Evolutionary conservation across 208 protist species (phyloP).

Genomic region (Sergeia podlipaevii): DNA sequence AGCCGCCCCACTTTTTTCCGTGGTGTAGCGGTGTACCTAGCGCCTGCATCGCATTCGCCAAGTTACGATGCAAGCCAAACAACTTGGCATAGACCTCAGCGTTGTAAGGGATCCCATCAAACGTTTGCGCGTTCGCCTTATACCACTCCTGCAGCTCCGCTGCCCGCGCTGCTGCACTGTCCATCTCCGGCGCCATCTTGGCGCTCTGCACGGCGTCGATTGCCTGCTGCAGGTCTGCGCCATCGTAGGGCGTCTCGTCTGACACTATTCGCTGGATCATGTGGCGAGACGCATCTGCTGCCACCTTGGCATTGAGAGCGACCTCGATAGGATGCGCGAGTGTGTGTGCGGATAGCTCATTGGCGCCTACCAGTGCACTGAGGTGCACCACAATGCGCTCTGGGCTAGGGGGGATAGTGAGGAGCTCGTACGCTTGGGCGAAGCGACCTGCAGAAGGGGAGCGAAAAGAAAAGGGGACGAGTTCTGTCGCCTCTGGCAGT

Average conservation of each 20-base stretch:
- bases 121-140: conserved; percentile 29
- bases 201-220: conserved; percentile 20
- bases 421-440: conserved; percentile 65
- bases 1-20: conserved; percentile 45
- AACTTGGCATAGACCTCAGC: conserved; percentile 58
- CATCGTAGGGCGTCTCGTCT: conserved; percentile 32
- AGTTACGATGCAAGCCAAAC: conserved; percentile 33
- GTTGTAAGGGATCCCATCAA: conserved; percentile 60
- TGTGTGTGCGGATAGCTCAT: conserved; percentile 6
- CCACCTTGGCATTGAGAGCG: conserved; percentile 37
- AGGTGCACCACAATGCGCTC: conserved; percentile 62
- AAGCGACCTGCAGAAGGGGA: conserved; percentile 42
- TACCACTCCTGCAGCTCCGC: conserved; percentile 34
- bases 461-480: conserved; percentile 71
- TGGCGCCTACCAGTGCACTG: conserved; percentile 32
- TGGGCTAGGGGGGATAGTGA: conserved; percentile 60
- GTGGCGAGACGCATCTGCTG: conserved; percentile 31
- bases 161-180: conserved; percentile 11
- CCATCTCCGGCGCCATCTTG: conserved; percentile 6
- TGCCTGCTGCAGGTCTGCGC: conserved; percentile 24
- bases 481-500: conserved; percentile 43
- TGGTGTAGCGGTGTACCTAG: conserved; percentile 17
- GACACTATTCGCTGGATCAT: conserved; percentile 34
- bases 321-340: conserved; percentile 17
- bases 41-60: conserved; percentile 20